Percentiles rank a stretch among this genome's conserved stretches.
Evolutionary conservation across 2,329 filamentous ascomycete genomes (phyloP).

Genomic region (Aspergillus tanneri): DNA sequence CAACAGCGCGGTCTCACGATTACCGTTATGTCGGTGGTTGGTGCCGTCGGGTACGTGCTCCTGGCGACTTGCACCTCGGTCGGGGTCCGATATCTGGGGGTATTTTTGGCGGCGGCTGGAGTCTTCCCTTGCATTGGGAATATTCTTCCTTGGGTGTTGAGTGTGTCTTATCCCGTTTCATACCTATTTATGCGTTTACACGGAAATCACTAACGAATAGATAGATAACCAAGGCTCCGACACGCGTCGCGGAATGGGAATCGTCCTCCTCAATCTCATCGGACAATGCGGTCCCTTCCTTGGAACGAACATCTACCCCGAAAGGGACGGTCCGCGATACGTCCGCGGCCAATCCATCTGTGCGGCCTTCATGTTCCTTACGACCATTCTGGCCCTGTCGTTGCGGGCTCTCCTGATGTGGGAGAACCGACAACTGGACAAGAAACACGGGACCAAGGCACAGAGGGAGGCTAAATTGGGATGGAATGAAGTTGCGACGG

Average conservation of each 20-base stretch:
- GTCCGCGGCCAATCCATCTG: conserved; percentile 61
- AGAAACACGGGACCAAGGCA: conserved; percentile 41
- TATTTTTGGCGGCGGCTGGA: conserved; percentile 58
- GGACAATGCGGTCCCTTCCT: conserved; percentile 65
- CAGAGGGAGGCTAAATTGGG: conserved; percentile 18
- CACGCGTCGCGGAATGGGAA: conserved; percentile 64
- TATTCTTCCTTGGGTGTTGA: conserved; percentile 67
- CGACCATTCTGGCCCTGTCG: conserved; percentile 53
- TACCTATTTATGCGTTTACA: no score
- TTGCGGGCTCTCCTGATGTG: conserved; percentile 56
- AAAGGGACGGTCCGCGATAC: conserved; percentile 47
- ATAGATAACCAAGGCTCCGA: conserved; percentile 67
- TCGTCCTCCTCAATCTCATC: conserved; percentile 66
- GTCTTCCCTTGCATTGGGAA: conserved; percentile 69
- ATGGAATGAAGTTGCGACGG: conserved; percentile 34
- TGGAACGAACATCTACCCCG: conserved; percentile 64
- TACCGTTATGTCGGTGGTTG: conserved; percentile 55
- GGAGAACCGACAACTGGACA: conserved; percentile 62
- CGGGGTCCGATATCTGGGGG: conserved; percentile 52
- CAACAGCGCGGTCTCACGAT: conserved; percentile 65
- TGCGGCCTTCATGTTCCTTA: conserved; percentile 62
- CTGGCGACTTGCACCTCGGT: conserved; percentile 57
- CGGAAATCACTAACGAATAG: background rate
- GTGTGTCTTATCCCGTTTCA: conserved; percentile 26
- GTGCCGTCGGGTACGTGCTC: conserved; percentile 63